phyloP scores from a whole-genome alignment of 2,329 filamentous ascomycete species.

The Pezizomycotina sp. region DNA sequence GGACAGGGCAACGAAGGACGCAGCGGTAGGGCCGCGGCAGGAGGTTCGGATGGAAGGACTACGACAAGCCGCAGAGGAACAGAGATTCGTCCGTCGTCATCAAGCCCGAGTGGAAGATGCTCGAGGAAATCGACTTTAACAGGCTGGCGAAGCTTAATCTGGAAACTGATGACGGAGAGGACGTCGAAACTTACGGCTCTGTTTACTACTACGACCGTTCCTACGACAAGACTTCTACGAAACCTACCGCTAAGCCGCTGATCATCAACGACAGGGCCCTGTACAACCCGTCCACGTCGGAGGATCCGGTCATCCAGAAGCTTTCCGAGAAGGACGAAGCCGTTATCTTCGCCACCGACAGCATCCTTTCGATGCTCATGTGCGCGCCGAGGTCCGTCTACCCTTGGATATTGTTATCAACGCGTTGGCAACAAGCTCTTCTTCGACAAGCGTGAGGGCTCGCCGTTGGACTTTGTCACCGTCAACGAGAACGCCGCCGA shows the following conservation, averaged over 20 bases:
- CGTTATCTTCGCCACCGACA: slow-evolving; percentile 92
- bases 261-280: slow-evolving; percentile 80
- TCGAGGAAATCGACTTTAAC: slow-evolving; percentile 98
- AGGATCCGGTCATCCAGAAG: slow-evolving; percentile 92
- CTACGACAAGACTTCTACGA: slow-evolving; percentile 78
- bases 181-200: slow-evolving; percentile 90
- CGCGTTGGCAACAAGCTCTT: slow-evolving; percentile 90
- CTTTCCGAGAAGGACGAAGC: slow-evolving; percentile 90
- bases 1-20: slow-evolving; percentile 55
- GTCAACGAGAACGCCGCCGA: slow-evolving; percentile 98
- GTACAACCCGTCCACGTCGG: slow-evolving; percentile 95
- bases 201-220: slow-evolving; percentile 94
- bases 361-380: slow-evolving; percentile 98
- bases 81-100: slow-evolving; percentile 92
- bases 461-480: slow-evolving; percentile 88
- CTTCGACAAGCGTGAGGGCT: slow-evolving; percentile 95
- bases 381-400: slow-evolving; percentile 92
- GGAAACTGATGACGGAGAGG: slow-evolving; percentile 85
- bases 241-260: slow-evolving; percentile 73
- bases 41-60: slow-evolving; percentile 96
- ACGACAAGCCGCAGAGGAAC: slow-evolving; percentile 92
- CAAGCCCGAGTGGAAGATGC: slow-evolving; percentile 83
- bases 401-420: slow-evolving; percentile 93
- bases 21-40: slow-evolving; percentile 55
- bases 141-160: slow-evolving; percentile 89